Evolutionary conservation across 768 basidiomycete species (phyloP), one percentile per base, ranked within the genome.

Genomic region (Amanita pseudoporphyria): DNA sequence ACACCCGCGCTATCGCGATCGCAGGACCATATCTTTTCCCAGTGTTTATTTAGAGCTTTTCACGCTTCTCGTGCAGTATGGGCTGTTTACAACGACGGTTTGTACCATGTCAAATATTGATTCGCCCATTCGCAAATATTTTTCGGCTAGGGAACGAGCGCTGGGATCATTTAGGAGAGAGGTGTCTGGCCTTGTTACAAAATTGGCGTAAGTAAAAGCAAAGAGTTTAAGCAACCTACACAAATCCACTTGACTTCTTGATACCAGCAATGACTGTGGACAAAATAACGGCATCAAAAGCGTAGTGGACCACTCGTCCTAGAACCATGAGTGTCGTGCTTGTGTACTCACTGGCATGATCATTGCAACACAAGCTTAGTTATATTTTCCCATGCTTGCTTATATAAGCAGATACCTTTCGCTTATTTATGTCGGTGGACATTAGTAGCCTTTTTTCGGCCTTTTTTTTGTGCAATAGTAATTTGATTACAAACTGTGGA

Each of bases 221-320:
- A 16, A 37, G 12, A 10, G 33, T 31, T 49, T 45, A 41, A 43
- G 21, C 16, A 28, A 83, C 92, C 66, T 62, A 96, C 94, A 77
- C 67, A 69, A 91, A 92, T 31, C 94, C 94, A 52, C 85, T 94
- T 14, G 91, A 84, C 52, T 89, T 81, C 63, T 83, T 82, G 52
- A 98, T 83, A 26, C 95, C 95, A 33, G 95, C 95, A 35, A 94
- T 67, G 6, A 97, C 77, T 10, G 95, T 90, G 13, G 93, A 93
- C 32, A 97, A 56, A 30, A 97, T 72, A 45, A 89, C 77, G 12
- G 84, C 87, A 61, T 97, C 95, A 40, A 87, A 67, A 21, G 86
- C 77, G 58, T 87, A 92, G 64, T 95, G 93, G 30, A 83, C 66
- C 14, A 96, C 64, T 64, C 81, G 78, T 57, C 89, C 93, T 30